Evolutionary conservation across 2,329 filamentous ascomycete genomes (phyloP), one percentile per base, ranked within the genome.

Genomic region (Penicillium sp.): DNA sequence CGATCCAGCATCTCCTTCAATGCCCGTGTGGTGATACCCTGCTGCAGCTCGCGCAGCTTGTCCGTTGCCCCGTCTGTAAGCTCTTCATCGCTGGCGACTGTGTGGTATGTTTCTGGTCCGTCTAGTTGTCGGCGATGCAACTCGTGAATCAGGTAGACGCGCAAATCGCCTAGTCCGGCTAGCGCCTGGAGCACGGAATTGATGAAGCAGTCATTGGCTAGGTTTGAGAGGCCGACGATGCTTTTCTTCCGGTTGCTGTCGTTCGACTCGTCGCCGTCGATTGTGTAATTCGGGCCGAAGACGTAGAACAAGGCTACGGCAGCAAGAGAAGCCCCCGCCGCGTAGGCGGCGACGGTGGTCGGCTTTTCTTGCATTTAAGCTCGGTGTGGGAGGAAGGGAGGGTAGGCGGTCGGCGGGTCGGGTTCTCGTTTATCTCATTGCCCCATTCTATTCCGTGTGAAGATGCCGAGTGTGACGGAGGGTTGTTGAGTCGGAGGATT

Each of bases 281-380:
- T 88, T 66, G 96, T 90, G 75, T 93, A 97, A 48, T 92, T 97
- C n/a, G 94, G 94, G 8, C 88, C 92, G 75, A 99, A 97, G 65
- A 97, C 93, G 75, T 97, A 99, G 72, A 97, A 90, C 54, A 97
- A 84, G 31, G 94, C 93, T 59, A 96, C 90, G 58, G 94, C 94
- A 52, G 94, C 94, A 59, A 99, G 88, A 50, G 92, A 96, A 56
- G 93, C 94, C 65, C 93, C 93, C 55, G 93, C 94, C 67, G 94
- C 94, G 76, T 99, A 99, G 42, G 90, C 91, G 65, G 91, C 90
- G 66, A 94, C 88, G 7, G 88, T 92, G 55, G 90, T 82, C 51
- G 87, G 86, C 78, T 88, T 92, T 71, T 94, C 89, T 67, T 88
- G 89, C 90, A 94, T 93, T 93, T 64, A 66, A 70, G 58, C 48